Conservation (phyloP, 345 rosid species). For the Citropsis articulata region DNA sequence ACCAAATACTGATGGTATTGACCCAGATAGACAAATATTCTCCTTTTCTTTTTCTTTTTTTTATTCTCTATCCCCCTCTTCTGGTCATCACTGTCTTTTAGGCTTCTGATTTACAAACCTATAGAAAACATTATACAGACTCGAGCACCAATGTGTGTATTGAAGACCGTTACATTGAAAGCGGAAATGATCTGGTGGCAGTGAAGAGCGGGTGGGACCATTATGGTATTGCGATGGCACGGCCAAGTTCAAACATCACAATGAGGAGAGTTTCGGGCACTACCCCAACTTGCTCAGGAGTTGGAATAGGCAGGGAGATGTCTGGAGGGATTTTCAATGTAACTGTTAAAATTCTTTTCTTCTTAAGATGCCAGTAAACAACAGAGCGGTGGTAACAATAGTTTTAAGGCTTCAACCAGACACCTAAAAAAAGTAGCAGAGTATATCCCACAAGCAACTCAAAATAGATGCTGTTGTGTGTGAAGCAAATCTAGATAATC, state of each 20-base stretch:
- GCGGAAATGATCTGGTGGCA: conserved; percentile 96
- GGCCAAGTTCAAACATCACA: conserved; percentile 76
- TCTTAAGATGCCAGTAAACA: too few relatives aligned
- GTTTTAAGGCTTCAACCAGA: too few relatives aligned
- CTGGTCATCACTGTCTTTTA: background rate
- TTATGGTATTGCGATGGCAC: conserved; percentile 78
- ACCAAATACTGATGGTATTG: conserved; percentile 97
- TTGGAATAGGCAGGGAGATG: conserved; percentile 98
- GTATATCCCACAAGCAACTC: too few relatives aligned
- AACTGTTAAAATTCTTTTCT: background rate
- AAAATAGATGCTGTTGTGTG: too few relatives aligned
- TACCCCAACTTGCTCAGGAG: conserved; percentile 90
- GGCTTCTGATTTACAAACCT: background rate
- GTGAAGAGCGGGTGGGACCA: conserved; percentile 99
- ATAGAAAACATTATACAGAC: conserved; percentile 40
- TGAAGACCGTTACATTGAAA: conserved; percentile 88
- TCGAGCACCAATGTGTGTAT: conserved; percentile 86
- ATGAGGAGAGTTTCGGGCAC: conserved; percentile 83
- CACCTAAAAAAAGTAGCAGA: too few relatives aligned
- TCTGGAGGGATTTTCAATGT: conserved; percentile 84
- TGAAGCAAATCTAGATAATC: too few relatives aligned
- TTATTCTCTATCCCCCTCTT: too few relatives aligned
- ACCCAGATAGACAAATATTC: conserved; percentile 56
- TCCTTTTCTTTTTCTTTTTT: background rate
- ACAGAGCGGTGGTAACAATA: too few relatives aligned